Evolutionary conservation across 2,329 filamentous ascomycete species (phyloP), one percentile per base, ranked within the genome.

Genomic region (Acephala macrosclerotiorum): DNA sequence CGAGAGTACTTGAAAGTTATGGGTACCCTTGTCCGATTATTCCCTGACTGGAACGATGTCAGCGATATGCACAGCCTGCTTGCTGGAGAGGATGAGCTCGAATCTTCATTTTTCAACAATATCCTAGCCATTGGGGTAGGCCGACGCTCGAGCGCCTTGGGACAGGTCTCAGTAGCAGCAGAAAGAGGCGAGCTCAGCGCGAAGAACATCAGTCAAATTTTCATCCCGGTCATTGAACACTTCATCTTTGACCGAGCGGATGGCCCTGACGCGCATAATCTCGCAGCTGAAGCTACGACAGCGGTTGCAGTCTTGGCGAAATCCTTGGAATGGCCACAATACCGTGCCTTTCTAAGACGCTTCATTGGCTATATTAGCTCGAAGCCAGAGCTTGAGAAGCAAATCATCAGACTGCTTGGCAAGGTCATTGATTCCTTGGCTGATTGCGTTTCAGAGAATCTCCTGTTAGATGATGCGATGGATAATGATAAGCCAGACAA

Each of bases 221-320:
- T 98, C 75, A 87, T 99, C 47, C 96, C 96, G 0, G 83, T 99
- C 22, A 84, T 98, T 11, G 96, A 99, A 75, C 94, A 97, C 76
- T 98, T 97, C 75, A 90, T 97, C 26, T 95, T 97, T 75, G 91
- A 94, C 65, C 88, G 91, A 66, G 87, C 87, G 4, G 91, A 93
- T 57, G 83, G 85, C 9, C 82, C 77, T 25, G 93, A 97, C 76
- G 94, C 93, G 40, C 91, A 96, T 71, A 95, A 94, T 58, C 83
- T 98, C 61, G 90, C 93, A 58, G 93, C 94, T 18, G 93, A 97
- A 77, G 90, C 95, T 5, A 91, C 94, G n/a, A 87, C 85, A 11
- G 91, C 94, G 0, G 90, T 99, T 66, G 90, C 92, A 1, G 84
- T 85, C 29, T 79, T 99, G 63, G 89, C 91, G 4, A 84, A 87